Evolutionary conservation across 495 filamentous ascomycete genomes (phyloP).

Genomic region (Neurospora sp.): DNA sequence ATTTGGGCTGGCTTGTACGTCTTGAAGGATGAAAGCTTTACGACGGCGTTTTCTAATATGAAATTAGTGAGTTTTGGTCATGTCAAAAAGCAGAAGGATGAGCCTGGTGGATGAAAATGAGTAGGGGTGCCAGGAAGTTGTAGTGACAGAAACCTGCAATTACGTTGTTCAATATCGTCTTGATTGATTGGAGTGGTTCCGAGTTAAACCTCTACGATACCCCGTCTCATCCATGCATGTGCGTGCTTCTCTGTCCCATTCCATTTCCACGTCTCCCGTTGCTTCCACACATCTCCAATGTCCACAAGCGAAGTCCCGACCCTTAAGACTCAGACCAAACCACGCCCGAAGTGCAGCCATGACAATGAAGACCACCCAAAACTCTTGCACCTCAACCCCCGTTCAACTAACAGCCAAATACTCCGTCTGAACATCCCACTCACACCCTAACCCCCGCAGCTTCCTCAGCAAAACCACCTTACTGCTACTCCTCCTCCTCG

Average conservation of each 20-base stretch:
- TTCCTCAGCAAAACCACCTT: conserved; percentile 24
- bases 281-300: background rate
- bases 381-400: background rate
- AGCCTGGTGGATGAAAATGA: background rate
- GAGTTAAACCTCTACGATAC: background rate
- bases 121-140: background rate
- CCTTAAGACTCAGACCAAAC: background rate
- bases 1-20: background rate
- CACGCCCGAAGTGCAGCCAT: background rate
- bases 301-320: background rate
- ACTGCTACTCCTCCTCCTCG: conserved; percentile 19
- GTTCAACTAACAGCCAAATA: conserved; percentile 14
- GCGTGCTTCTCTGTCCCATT: background rate
- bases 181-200: background rate
- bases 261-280: background rate
- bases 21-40: background rate
- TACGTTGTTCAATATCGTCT: background rate
- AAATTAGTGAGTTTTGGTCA: background rate
- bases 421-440: conserved; percentile 22
- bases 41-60: background rate
- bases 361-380: background rate
- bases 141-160: no score
- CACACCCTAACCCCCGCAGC: conserved; percentile 12
- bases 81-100: background rate
- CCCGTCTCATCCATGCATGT: background rate